Conservation (phyloP, 192 early-diverging fungal species). For the Podila epigama region DNA sequence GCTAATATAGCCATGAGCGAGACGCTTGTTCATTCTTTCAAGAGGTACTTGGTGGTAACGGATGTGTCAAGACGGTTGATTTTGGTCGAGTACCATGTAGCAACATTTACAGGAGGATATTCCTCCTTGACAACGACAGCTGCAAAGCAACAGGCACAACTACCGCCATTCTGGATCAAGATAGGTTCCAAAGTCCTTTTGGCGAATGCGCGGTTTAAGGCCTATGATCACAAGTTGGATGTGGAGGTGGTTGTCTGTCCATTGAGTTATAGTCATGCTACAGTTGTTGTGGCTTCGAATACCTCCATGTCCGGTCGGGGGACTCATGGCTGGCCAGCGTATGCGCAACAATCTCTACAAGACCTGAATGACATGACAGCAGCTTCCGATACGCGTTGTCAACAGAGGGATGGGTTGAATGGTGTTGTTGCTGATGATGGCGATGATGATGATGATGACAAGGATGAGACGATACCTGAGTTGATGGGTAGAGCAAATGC, state of each 20-base stretch:
- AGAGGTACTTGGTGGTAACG: slow-evolving; percentile 21
- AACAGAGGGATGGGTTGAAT: not conserved
- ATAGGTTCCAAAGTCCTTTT: slow-evolving; percentile 6
- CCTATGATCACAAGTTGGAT: slow-evolving; percentile 20
- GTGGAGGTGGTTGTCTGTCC: slow-evolving; percentile 22
- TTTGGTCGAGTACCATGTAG: slow-evolving; percentile 27
- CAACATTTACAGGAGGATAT: too few species aligned
- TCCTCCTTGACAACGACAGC: not conserved
- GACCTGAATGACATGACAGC: slow-evolving; percentile 7
- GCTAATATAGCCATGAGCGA: slow-evolving; percentile 4
- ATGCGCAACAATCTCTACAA: slow-evolving; percentile 4
- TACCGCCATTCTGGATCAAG: slow-evolving; percentile 16
- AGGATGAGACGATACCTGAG: not conserved
- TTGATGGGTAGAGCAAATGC: slow-evolving; percentile 5
- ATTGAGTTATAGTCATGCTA: slow-evolving; percentile 16
- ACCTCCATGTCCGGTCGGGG: not conserved
- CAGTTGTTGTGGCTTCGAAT: not conserved
- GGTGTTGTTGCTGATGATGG: too few species aligned
- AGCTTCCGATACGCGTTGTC: not conserved
- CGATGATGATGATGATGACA: not conserved
- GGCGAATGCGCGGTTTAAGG: slow-evolving; percentile 22
- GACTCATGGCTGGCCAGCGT: slow-evolving; percentile 6
- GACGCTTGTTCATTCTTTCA: not conserved
- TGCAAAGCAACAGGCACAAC: not conserved
- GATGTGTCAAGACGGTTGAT: slow-evolving; percentile 17